These are phyloP conservation scores for Gliomastix tumulicola DNA, from an alignment of 2,329 filamentous ascomycete genomes.

Conservation along the genomic window DNA sequence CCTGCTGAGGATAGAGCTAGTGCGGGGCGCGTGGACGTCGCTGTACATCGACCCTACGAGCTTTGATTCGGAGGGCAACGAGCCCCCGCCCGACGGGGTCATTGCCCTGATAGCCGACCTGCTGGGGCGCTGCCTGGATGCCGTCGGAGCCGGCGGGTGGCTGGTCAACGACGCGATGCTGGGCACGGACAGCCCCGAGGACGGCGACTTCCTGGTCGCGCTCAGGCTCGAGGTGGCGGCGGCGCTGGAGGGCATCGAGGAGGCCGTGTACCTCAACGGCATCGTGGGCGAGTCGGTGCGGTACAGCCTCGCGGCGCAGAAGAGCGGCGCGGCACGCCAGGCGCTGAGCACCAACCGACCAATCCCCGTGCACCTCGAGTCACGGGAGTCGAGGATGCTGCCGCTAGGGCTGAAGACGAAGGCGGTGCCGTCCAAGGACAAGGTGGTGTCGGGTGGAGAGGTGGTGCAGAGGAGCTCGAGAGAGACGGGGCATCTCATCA, in stretches of 20 bases:
- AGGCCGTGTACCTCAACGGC: constrained; percentile 58
- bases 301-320: constrained; percentile 40
- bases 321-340: constrained; percentile 17
- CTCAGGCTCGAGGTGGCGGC: constrained; percentile 64
- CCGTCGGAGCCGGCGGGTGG: constrained; percentile 70
- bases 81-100: constrained; percentile 54
- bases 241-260: constrained; percentile 65
- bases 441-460: constrained; percentile 64
- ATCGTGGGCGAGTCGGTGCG: constrained; percentile 60
- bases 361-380: constrained; percentile 32
- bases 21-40: constrained; percentile 69
- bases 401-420: constrained; percentile 67
- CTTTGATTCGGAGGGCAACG: constrained; percentile 31
- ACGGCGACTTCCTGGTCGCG: constrained; percentile 56
- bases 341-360: constrained; percentile 29
- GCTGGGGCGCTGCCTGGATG: constrained; percentile 67
- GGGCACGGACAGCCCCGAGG: constrained; percentile 33
- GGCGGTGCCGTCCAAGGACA: constrained; percentile 39
- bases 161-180: constrained; percentile 53
- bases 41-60: constrained; percentile 57
- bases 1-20: constrained; percentile 65
- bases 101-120: constrained; percentile 67
- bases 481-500: constrained; percentile 71
- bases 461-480: constrained; percentile 60
- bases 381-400: constrained; percentile 44